These are phyloP conservation scores for Dendrobium officinale DNA, from an alignment of 106 monocot genomes.

Conservation along the genomic window DNA sequence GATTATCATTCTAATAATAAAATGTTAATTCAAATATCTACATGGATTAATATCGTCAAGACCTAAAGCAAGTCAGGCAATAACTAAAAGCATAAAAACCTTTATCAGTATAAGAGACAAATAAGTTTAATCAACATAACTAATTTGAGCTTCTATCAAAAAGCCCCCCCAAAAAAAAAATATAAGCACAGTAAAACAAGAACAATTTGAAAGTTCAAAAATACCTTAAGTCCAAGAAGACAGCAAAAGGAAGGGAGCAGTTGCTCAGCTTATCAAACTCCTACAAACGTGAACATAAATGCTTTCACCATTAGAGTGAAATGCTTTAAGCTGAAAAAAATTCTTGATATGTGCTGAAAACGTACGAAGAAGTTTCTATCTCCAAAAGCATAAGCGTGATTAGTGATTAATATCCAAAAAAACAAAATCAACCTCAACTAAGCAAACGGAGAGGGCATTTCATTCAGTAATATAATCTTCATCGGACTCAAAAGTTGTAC, in stretches of 20 bases:
- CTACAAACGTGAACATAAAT: neutral
- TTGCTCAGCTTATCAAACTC: neutral
- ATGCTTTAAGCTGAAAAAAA: neutral
- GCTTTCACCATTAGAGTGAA: conserved; percentile 9
- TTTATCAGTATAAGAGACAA: neutral
- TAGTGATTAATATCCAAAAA: neutral
- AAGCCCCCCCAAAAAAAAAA: neutral
- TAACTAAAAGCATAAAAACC: neutral
- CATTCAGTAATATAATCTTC: neutral
- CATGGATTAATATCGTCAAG: neutral
- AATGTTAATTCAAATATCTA: neutral
- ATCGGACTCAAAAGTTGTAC: neutral
- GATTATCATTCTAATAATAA: neutral
- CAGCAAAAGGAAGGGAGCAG: neutral
- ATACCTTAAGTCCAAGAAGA: conserved; percentile 8
- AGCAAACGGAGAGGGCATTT: neutral
- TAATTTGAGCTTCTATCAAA: neutral
- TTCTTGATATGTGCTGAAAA: neutral
- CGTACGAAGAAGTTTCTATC: neutral
- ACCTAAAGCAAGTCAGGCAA: neutral
- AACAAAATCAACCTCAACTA: neutral
- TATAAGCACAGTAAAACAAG: neutral
- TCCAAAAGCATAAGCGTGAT: neutral
- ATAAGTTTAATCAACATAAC: neutral
- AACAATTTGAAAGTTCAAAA: neutral